These are phyloP conservation scores for Heterobasidion irregulare DNA, from an alignment of 1,284 basidiomycete species.

Conservation along the genomic window DNA sequence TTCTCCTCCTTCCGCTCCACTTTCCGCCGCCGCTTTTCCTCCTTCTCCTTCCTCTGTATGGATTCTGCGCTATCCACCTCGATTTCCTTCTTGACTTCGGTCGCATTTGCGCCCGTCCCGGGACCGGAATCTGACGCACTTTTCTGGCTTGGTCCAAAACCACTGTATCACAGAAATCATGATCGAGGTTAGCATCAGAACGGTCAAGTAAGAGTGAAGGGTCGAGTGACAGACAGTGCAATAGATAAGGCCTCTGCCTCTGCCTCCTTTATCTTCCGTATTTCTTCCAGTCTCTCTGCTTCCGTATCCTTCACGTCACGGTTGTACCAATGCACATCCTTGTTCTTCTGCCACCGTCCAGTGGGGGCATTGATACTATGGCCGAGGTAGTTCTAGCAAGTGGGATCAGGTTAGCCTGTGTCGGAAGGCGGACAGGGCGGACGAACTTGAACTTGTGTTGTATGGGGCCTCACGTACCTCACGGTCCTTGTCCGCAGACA, in stretches of 20 bases:
- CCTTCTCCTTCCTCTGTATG: slow-evolving; percentile 24
- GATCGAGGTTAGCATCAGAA: background rate
- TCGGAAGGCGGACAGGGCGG: background rate
- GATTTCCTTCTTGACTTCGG: slow-evolving; percentile 7
- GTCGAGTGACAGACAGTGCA: slow-evolving; percentile 52
- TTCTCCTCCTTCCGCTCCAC: slow-evolving; percentile 56
- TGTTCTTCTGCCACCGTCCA: slow-evolving; percentile 92
- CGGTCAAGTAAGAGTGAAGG: background rate
- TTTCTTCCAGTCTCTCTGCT: slow-evolving; percentile 56
- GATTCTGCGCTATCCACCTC: background rate
- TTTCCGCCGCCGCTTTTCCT: slow-evolving; percentile 47
- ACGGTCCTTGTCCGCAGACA: slow-evolving; percentile 85
- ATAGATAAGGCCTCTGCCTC: slow-evolving; percentile 82
- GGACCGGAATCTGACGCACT: slow-evolving; percentile 20
- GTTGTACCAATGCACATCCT: slow-evolving; percentile 90
- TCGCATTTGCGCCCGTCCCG: slow-evolving; percentile 26
- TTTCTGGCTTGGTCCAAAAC: slow-evolving; percentile 52
- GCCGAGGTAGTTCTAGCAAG: slow-evolving; percentile 75
- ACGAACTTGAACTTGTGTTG: background rate
- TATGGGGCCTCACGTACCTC: slow-evolving; percentile 42
- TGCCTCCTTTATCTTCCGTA: slow-evolving; percentile 72
- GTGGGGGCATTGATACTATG: slow-evolving; percentile 90
- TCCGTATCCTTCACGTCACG: slow-evolving; percentile 46
- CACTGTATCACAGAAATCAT: slow-evolving; percentile 28
- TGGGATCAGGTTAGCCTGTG: background rate